Evolutionary conservation across 208 protist species (phyloP), one percentile per base, ranked within the genome.

Genomic region (Porcisia deanei): DNA sequence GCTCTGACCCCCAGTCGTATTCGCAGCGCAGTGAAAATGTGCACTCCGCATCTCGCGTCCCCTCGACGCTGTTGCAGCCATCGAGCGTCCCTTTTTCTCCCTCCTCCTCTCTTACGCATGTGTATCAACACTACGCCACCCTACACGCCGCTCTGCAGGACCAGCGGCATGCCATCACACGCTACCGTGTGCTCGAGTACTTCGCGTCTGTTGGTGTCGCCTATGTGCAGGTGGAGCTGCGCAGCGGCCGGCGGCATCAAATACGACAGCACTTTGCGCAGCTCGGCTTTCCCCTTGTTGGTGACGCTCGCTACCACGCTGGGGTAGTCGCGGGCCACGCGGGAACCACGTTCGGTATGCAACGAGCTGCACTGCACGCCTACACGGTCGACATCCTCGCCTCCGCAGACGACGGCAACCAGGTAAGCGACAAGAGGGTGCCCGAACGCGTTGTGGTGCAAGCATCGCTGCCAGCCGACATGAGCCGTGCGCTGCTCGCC

Each of bases 231-330:
- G 82, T 94, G 30, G 59, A 75, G 63, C 82, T 96, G 18, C 63
- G 71, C 52, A 88, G 84, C 60, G 92, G 92, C 22, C 81, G 89
- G 53, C 83, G 92, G 39, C 92, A 96, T 52, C 92, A 96, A 67
- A 89, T 96, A 67, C 92, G 92, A 18, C 92, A 96, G 77, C 90
- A 96, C 79, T 91, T 96, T 71, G 88, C 88, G 7, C 75, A 77
- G 30, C 34, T 95, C 39, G 80, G 82, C 7, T 85, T 89, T 47
- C 92, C 90, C n/a, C 76, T 96, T 41, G 22, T 96, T 20, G 92
- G 89, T 0, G 90, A 96, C 69, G 64, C 60, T 10, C 85, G 84
- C 41, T 96, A 95, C 66, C 82, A 91, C 73, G 59, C 82, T 1
- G 73, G 76, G 16, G 81, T 73, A 37, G 55, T 25, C 12, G 59